These are phyloP conservation scores for Xanthoconium separans DNA, from an alignment of 1,284 basidiomycete species.

Conservation along the genomic window DNA sequence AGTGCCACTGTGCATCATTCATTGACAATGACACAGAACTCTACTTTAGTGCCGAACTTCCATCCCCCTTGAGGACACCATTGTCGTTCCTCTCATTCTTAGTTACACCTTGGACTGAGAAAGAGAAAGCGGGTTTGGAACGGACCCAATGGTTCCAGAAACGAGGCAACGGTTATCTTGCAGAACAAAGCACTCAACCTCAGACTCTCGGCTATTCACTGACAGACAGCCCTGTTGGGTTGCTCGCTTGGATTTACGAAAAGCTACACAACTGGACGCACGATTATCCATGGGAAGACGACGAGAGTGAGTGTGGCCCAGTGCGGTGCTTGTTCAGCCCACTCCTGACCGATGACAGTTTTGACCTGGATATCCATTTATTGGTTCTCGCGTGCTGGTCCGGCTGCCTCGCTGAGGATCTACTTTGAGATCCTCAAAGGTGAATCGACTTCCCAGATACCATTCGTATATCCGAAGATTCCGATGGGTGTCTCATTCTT, in stretches of 20 bases:
- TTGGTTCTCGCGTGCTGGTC: constrained; percentile 56
- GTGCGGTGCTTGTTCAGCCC: constrained; percentile 1
- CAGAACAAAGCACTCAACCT: constrained; percentile 48
- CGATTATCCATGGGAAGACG: constrained; percentile 47
- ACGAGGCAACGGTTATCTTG: constrained; percentile 41
- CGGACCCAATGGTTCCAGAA: constrained; percentile 32
- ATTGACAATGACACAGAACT: background rate
- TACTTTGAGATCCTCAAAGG: constrained; percentile 43
- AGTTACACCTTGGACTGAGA: constrained; percentile 29
- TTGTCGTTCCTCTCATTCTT: constrained; percentile 26
- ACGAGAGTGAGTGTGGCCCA: constrained; percentile 42
- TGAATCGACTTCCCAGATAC: background rate
- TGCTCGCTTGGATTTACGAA: constrained; percentile 61
- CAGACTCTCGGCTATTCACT: constrained; percentile 59
- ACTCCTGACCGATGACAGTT: constrained; percentile 35
- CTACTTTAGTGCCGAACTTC: constrained; percentile 23
- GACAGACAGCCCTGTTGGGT: constrained; percentile 52
- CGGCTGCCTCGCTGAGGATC: constrained; percentile 51
- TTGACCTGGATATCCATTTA: constrained; percentile 59
- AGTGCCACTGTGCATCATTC: constrained; percentile 4
- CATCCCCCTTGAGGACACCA: constrained; percentile 27
- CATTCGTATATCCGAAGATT: constrained; percentile 26
- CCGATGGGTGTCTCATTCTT: constrained; percentile 51
- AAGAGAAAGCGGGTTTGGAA: constrained; percentile 39
- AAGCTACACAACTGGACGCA: constrained; percentile 56